Evolutionary conservation across 495 filamentous ascomycete species (phyloP), one percentile per base, ranked within the genome.

Genomic region (Rhizodiscina lignyota): DNA sequence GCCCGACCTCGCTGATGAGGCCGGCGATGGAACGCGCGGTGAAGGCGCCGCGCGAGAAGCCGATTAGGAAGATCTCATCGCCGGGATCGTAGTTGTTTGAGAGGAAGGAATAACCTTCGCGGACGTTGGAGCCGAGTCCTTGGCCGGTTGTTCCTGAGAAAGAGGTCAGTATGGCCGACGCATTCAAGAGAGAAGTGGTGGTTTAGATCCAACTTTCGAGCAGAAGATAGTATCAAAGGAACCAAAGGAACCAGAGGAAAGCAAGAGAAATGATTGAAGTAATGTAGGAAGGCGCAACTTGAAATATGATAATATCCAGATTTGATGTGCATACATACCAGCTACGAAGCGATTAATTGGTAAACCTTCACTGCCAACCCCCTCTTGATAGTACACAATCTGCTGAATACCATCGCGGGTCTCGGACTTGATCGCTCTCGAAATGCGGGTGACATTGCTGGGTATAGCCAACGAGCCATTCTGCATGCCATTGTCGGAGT

Each of bases 21-120:
- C 70, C 69, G 22, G 68, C 68, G 30, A 81, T 69, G 21, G 63
- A 68, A 35, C 78, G 62, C 1, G 73, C 75, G 0, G 77, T 81
- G 44, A 74, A 83, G n/a, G 77, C 76, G 5, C 78, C 76, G 2
- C 78, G 63, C 18, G 75, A 80, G 55, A 82, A 83, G 5, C 77
- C 78, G 18, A 80, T 40, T 18, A 83, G 59, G 35, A 80, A 61
- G 29, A 82, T 79, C 41, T 82, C 74, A 45, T 82, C 77, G 8
- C 71, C 68, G 16, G 68, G 64, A 20, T 64, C 53, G 41, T 72
- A 80, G 55, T 83, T 83, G 29, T 70, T 68, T 17, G 66, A 65
- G 12, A 81, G 49, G 44, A 79, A 82, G 4, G 66, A 61, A 48
- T 83, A 83, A 0, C 65, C 69, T 44, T 74, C 71, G 17, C 72